Evolutionary conservation across 2,329 filamentous ascomycete species (phyloP).

Genomic region (Xylariales sp.): DNA sequence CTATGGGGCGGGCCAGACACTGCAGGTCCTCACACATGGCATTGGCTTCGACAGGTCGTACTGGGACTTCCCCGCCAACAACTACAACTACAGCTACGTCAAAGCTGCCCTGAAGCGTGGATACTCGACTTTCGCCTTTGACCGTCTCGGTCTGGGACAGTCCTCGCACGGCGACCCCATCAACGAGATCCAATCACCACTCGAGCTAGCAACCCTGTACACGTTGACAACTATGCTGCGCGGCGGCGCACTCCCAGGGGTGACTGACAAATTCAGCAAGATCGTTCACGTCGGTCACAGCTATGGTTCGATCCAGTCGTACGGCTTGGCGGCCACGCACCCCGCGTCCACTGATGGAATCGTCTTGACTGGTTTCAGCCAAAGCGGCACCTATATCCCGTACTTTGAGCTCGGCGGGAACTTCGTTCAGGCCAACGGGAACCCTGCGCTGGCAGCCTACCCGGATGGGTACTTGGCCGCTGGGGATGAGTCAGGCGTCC

Average conservation of each 20-base stretch:
- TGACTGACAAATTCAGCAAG: conserved; percentile 32
- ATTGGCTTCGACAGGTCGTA: conserved; percentile 54
- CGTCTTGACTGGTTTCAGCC: conserved; percentile 55
- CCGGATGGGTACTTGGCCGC: conserved; percentile 48
- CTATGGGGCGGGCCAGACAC: conserved; percentile 30
- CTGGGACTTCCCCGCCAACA: conserved; percentile 55
- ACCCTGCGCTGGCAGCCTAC: conserved; percentile 26
- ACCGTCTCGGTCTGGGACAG: conserved; percentile 7
- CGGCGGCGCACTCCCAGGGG: conserved; percentile 34
- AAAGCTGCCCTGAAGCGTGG: conserved; percentile 33
- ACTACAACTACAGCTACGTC: conserved; percentile 60
- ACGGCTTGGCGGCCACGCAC: conserved; percentile 45
- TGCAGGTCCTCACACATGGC: conserved; percentile 49
- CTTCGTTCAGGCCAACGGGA: conserved; percentile 37
- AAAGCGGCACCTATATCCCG: conserved; percentile 38
- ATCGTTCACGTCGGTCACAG: conserved; percentile 60
- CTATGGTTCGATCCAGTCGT: conserved; percentile 56
- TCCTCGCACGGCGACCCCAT: conserved; percentile 31
- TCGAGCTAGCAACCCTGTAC: conserved; percentile 55
- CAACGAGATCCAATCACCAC: conserved; percentile 52
- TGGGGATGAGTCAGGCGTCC: conserved; percentile 39
- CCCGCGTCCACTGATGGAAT: conserved; percentile 52
- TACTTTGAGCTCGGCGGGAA: conserved; percentile 41
- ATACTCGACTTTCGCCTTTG: conserved; percentile 6
- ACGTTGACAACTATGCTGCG: conserved; percentile 47